phyloP scores from a whole-genome alignment of 108 stramenopile species.

The Hondaea fermentalgiana region DNA sequence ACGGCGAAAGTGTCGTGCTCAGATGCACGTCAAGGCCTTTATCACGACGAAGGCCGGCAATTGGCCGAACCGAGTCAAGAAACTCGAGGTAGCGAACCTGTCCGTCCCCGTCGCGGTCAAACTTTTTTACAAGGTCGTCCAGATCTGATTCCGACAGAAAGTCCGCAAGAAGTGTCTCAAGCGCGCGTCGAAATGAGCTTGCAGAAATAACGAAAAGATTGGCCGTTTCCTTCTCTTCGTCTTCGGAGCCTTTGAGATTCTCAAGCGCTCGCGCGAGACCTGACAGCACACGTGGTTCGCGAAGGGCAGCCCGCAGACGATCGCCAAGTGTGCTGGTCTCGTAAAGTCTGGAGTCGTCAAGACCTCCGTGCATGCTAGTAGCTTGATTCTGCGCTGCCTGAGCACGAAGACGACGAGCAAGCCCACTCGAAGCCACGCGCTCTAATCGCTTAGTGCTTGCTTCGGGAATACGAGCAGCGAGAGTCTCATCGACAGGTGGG shows the following conservation, averaged over 20 bases:
- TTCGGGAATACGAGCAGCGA: neutral
- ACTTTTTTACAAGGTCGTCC: neutral
- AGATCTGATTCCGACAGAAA: neutral
- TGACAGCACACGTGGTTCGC: neutral
- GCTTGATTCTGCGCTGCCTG: too few species aligned
- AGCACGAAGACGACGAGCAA: neutral
- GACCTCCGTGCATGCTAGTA: too few species aligned
- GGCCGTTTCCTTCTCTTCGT: neutral
- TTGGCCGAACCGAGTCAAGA: neutral
- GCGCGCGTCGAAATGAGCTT: neutral
- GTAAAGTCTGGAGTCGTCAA: too few species aligned
- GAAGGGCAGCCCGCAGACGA: too few species aligned
- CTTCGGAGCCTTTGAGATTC: neutral
- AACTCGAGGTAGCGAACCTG: slow-evolving; percentile 2
- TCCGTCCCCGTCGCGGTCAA: neutral
- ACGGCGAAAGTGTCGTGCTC: too few species aligned
- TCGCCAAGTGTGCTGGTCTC: neutral
- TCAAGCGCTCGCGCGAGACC: neutral
- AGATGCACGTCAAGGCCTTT: too few species aligned
- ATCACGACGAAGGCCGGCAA: neutral
- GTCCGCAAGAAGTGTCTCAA: neutral
- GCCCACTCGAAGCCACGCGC: neutral
- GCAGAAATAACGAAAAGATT: neutral
- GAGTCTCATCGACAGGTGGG: neutral
- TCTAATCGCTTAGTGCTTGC: neutral